Base-by-base conservation (phyloP, 768 basidiomycete genomes). In the Mrakia hoshinonis region DNA sequence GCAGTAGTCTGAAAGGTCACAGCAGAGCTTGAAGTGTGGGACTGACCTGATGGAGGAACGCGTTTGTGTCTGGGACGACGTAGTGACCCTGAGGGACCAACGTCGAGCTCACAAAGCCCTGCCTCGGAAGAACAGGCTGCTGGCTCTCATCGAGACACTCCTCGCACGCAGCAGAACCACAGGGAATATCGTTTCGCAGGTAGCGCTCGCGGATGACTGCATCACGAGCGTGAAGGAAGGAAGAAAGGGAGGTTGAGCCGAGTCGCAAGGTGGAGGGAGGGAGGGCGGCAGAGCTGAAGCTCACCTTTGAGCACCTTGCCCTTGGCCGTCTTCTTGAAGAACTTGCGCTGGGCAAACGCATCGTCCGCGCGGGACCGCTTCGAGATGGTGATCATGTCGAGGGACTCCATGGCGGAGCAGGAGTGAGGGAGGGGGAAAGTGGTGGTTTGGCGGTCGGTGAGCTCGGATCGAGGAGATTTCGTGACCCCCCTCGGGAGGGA, bases 251-350 rank as follows among this genome's bases (percentile, higher is more conserved):
- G 48, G 49, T 31, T 11, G 1, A 52, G 24, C 58, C 31, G 36
- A 2, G 6, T n/a, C n/a, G 9, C 3, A 38, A 34, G 26, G 54
- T 15, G 54, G 67, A 11, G 43, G 52, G 9, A 34, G 18, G 55
- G 29, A 31, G 34, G 34, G 34, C 31, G 20, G 34, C 31, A 58
- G 12, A 34, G 34, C 31, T 9, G 10, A 12, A 13, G 61, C 83
- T 54, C 61, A 92, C 94, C 89, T 83, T 94, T 96, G 77, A 94
- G 86, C 24, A 99, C 91, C 77, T 93, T 94, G 20, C 96, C 96
- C 75, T 86, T 82, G 0, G 90, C 89, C 0, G 96, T 97, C 81
- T 98, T 98, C 80, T 91, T 95, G 83, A 93, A 90, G 80, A 93
- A 98, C 78, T 92, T 95, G 73, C 89, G 87, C 76, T 91, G 91